Evolutionary conservation across 352 stramenopile species (phyloP).

Genomic region (Blastocystis sp.): DNA sequence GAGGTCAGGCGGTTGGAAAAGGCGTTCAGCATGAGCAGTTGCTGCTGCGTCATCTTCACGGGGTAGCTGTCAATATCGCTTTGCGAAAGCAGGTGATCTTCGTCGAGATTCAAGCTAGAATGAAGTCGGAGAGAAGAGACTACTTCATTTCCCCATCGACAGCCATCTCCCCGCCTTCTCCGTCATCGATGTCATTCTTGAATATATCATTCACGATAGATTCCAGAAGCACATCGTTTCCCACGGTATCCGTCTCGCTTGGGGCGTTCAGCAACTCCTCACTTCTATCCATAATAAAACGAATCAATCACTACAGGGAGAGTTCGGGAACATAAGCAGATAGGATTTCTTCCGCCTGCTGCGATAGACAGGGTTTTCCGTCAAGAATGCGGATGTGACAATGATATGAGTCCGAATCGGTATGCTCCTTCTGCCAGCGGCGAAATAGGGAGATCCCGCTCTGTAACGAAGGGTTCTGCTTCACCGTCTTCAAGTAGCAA

Average conservation of each 20-base stretch:
- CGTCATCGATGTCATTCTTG: constrained; percentile 14
- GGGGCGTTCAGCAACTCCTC: not conserved
- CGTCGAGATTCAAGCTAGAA: constrained; percentile 4
- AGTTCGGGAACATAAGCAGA: constrained; percentile 2
- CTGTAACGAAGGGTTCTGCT: constrained; percentile 26
- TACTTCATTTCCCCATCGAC: not conserved
- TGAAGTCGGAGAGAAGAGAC: not conserved
- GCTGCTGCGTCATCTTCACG: constrained; percentile 43
- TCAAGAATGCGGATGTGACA: not conserved
- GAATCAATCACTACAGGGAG: not conserved
- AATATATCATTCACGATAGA: constrained; percentile 55
- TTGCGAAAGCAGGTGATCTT: constrained; percentile 19
- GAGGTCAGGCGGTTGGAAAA: constrained; percentile 36
- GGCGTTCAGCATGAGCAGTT: constrained; percentile 45
- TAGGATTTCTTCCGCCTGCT: not conserved
- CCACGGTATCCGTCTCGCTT: not conserved
- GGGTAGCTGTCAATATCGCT: constrained; percentile 20
- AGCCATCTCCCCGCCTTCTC: not conserved
- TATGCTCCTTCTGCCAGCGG: constrained; percentile 45
- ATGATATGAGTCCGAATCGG: not conserved
- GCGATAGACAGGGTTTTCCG: not conserved
- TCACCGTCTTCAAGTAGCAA: constrained; percentile 18
- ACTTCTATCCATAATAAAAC: not conserved
- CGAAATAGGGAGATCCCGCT: constrained; percentile 27
- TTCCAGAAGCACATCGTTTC: constrained; percentile 45